Conservation (phyloP, 345 rosid species). For the Gossypium longicalyx region DNA sequence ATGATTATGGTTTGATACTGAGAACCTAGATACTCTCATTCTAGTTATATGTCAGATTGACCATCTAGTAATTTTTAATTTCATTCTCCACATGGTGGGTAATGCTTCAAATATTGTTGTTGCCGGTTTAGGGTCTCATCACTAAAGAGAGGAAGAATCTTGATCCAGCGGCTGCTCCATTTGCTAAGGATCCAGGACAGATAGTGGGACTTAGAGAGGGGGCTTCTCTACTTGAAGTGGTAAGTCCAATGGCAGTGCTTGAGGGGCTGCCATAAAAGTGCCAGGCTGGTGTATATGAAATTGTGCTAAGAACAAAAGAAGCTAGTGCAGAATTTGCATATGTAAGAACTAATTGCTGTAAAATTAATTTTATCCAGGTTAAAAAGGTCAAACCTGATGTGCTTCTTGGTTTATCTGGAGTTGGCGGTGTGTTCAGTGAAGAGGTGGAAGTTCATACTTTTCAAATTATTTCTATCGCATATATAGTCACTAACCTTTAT, state of each 20-base stretch:
- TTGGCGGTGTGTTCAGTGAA: slow-evolving; percentile 84
- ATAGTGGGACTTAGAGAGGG: slow-evolving; percentile 74
- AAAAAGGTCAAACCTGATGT: slow-evolving; percentile 82
- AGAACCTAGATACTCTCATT: slow-evolving; percentile 3
- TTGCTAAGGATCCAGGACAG: slow-evolving; percentile 73
- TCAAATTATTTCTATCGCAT: background rate
- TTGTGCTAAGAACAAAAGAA: background rate
- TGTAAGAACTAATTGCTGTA: slow-evolving; percentile 20
- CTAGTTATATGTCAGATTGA: slow-evolving; percentile 11
- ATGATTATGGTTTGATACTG: background rate
- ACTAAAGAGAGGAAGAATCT: slow-evolving; percentile 83
- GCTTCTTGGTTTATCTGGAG: slow-evolving; percentile 99
- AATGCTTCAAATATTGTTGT: background rate
- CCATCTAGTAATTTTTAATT: slow-evolving; percentile 1
- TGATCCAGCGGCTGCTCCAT: slow-evolving; percentile 79
- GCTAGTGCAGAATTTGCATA: background rate
- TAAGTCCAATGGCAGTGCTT: slow-evolving; percentile 31
- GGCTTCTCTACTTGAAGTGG: slow-evolving; percentile 85
- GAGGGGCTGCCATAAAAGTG: slow-evolving; percentile 13
- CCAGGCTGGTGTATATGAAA: slow-evolving; percentile 13
- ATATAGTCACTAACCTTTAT: background rate
- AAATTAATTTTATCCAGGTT: slow-evolving; percentile 49
- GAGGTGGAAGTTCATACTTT: slow-evolving; percentile 41
- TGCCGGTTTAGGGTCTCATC: slow-evolving; percentile 68
- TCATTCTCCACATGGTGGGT: background rate